Conservation (phyloP, 2,329 filamentous ascomycete genomes). For the Fusarium phyllophilum region DNA sequence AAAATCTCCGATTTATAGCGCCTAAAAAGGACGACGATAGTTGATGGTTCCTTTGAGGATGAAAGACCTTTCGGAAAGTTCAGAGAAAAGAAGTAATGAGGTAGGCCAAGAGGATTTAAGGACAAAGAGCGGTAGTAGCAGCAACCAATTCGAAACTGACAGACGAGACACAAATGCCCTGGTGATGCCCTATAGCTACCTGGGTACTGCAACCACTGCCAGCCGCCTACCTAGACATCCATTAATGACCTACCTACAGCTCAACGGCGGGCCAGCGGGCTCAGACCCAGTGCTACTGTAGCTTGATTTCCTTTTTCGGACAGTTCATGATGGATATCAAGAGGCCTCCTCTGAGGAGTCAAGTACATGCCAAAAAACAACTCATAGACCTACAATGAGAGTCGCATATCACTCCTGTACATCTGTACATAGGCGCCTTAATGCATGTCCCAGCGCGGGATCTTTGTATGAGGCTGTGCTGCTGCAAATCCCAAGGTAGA, state of each 20-base stretch:
- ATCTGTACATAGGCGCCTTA: background rate
- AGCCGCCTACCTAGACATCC: background rate
- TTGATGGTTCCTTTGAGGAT: background rate
- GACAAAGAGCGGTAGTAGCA: background rate
- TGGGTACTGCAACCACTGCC: background rate
- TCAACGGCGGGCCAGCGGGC: conserved; percentile 3
- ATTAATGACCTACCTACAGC: background rate
- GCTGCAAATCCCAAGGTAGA: conserved; percentile 8
- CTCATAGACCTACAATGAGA: conserved; percentile 10
- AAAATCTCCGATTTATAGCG: background rate
- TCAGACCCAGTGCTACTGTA: conserved; percentile 19
- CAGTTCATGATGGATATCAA: conserved; percentile 11
- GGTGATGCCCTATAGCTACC: background rate
- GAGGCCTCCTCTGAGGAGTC: conserved; percentile 28
- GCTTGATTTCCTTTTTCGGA: conserved; percentile 29
- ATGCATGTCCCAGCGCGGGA: conserved; percentile 13
- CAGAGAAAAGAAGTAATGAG: background rate
- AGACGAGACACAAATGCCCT: background rate
- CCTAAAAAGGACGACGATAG: background rate
- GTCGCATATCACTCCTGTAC: background rate
- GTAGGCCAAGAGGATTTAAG: conserved; percentile 1
- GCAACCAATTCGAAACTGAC: background rate
- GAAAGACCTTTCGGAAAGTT: background rate
- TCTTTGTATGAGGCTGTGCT: conserved; percentile 35
- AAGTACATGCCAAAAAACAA: conserved; percentile 25